Conservation (phyloP, 164 flowering plant genomes). For the Houttuynia cordata region DNA sequence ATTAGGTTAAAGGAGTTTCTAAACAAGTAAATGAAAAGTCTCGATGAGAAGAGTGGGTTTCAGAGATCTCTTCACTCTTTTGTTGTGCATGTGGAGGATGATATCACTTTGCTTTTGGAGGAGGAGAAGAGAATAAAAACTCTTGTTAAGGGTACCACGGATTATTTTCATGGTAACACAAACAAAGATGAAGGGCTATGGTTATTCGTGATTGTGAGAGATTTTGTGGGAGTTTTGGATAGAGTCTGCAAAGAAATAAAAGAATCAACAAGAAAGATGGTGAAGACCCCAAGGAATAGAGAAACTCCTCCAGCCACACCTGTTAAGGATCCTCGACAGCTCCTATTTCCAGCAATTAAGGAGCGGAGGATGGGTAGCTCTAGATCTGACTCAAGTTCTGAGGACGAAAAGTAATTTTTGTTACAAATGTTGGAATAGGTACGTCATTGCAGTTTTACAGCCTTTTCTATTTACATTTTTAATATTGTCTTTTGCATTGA, state of each 20-base stretch:
- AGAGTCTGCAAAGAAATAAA: constrained; percentile 62
- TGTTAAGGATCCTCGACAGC: constrained; percentile 23
- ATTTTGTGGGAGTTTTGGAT: constrained; percentile 66
- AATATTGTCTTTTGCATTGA: background rate
- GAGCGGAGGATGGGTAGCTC: constrained; percentile 24
- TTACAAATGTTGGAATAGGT: background rate
- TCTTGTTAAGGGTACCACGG: constrained; percentile 67
- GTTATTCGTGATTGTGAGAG: constrained; percentile 67
- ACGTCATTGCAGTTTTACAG: background rate
- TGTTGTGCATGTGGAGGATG: constrained; percentile 57
- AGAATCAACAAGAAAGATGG: constrained; percentile 23
- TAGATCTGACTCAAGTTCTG: constrained; percentile 29
- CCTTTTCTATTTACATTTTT: background rate
- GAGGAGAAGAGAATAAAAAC: constrained; percentile 79
- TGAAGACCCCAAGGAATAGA: constrained; percentile 18
- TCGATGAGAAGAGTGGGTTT: constrained; percentile 42
- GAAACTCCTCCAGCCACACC: constrained; percentile 20
- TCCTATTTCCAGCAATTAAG: constrained; percentile 45
- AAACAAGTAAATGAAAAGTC: constrained; percentile 35
- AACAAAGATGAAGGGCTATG: constrained; percentile 80
- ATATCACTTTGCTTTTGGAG: constrained; percentile 35
- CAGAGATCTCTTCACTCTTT: constrained; percentile 35
- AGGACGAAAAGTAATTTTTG: constrained; percentile 28
- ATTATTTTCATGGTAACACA: constrained; percentile 82
- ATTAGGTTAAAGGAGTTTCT: constrained; percentile 36